A percentile compares a stretch with the other conserved stretches of the same genome.
Evolutionary conservation across 2,329 filamentous ascomycete genomes (phyloP).

Genomic region (Penicillium sp.): DNA sequence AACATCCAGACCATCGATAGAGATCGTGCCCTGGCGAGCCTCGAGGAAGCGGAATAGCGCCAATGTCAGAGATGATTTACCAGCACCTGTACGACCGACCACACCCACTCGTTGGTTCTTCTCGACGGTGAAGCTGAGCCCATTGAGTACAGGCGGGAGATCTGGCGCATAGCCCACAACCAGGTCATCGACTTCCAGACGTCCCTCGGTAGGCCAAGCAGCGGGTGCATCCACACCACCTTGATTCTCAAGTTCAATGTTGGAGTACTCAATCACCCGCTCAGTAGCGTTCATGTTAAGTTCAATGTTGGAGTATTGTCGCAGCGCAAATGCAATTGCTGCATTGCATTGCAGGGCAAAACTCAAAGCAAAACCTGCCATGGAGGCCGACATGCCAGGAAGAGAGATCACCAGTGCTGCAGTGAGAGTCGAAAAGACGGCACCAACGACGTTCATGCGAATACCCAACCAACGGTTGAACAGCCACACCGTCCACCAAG

Average conservation of each 20-base stretch:
- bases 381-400: conserved; percentile 64
- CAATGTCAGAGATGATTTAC: conserved; percentile 35
- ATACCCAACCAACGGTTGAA: conserved; percentile 78
- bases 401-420: conserved; percentile 65
- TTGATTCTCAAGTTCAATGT: conserved; percentile 33
- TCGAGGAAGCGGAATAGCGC: conserved; percentile 34
- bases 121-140: conserved; percentile 26
- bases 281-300: conserved; percentile 45
- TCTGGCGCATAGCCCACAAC: conserved; percentile 72
- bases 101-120: conserved; percentile 32
- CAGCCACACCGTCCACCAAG: conserved; percentile 68
- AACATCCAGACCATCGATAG: conserved; percentile 49
- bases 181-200: conserved; percentile 71
- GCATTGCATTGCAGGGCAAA: conserved; percentile 72
- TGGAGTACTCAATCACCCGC: conserved; percentile 57
- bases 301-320: conserved; percentile 70
- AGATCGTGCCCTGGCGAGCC: conserved; percentile 25
- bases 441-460: conserved; percentile 69
- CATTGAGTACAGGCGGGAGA: conserved; percentile 50
- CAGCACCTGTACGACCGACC: conserved; percentile 36
- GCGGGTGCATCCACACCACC: conserved; percentile 26
- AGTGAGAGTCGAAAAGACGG: conserved; percentile 68
- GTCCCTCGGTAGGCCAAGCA: conserved; percentile 55
- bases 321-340: conserved; percentile 67
- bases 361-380: conserved; percentile 74